These are phyloP conservation scores for Colletotrichum endophyticum DNA, from an alignment of 2,329 filamentous ascomycete genomes.

Conservation along the genomic window DNA sequence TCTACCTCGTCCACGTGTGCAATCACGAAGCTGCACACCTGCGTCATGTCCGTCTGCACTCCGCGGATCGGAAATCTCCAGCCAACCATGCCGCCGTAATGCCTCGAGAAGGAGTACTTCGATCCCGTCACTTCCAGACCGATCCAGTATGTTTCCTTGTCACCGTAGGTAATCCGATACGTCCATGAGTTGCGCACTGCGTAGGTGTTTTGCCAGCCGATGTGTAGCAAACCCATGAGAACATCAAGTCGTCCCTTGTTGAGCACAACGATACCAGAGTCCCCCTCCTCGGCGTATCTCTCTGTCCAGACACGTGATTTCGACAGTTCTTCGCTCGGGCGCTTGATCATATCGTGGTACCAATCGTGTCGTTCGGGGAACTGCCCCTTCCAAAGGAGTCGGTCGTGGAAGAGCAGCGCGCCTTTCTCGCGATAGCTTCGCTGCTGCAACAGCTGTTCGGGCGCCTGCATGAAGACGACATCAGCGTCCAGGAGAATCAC, in stretches of 20 bases:
- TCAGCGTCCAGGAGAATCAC: slow-evolving; percentile 45
- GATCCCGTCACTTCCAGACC: slow-evolving; percentile 44
- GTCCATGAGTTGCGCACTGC: slow-evolving; percentile 43
- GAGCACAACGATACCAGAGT: slow-evolving; percentile 45
- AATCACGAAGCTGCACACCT: slow-evolving; percentile 45
- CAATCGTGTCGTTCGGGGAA: slow-evolving; percentile 40
- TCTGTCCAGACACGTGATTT: slow-evolving; percentile 43
- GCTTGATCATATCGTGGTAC: slow-evolving; percentile 40
- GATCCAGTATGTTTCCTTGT: slow-evolving; percentile 53
- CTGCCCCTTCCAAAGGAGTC: slow-evolving; percentile 40
- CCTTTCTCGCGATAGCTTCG: slow-evolving; percentile 35
- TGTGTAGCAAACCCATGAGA: slow-evolving; percentile 43
- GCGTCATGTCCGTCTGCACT: slow-evolving; percentile 10
- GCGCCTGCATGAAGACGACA: slow-evolving; percentile 41
- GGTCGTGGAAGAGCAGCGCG: slow-evolving; percentile 44
- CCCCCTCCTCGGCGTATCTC: slow-evolving; percentile 44
- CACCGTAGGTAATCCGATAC: slow-evolving; percentile 46
- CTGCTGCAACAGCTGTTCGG: slow-evolving; percentile 35
- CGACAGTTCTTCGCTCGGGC: slow-evolving; percentile 34
- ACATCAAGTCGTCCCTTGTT: slow-evolving; percentile 42
- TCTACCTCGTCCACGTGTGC: slow-evolving; percentile 44
- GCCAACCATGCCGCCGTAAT: slow-evolving; percentile 46
- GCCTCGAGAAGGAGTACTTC: slow-evolving; percentile 41
- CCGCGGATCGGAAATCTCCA: slow-evolving; percentile 25
- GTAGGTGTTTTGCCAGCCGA: slow-evolving; percentile 48